Evolutionary conservation across 1,284 basidiomycete species (phyloP), one percentile per base, ranked within the genome.

Genomic region (Austroboletus niveus): DNA sequence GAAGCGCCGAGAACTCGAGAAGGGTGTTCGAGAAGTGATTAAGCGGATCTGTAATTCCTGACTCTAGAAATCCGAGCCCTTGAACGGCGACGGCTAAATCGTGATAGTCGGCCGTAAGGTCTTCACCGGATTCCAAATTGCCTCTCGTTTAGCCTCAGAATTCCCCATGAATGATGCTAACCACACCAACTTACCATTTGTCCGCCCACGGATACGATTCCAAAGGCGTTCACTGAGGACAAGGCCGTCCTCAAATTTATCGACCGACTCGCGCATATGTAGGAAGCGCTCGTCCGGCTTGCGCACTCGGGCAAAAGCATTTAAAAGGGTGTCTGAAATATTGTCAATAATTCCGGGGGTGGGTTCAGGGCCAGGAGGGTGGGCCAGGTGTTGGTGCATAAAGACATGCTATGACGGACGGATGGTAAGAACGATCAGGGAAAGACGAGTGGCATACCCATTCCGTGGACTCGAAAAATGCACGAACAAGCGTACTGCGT

Each of bases 201-300:
- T 86, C 61, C 93, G 78, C 56, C 79, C 82, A 60, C 90, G 82
- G 43, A 87, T 77, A 35, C 92, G 81, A 42, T 73, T 83, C 72
- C 87, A 92, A 22, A 95, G 73, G 11, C 92, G 80, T 62, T 98
- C 96, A 17, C 92, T 87, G 10, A 84, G 74, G 4, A 79, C 75
- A 41, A 98, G 74, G 14, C 92, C 89, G 55, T 98, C 97, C 68
- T 99, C 96, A 60, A 96, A 96, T 66, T 93, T 91, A 72, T 98
- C 95, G 20, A 98, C 87, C 49, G 80, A 79, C 64, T 95, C 92
- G 29, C 89, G 81, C 87, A 99, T 96, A 43, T 85, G 79, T 27
- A 97, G 75, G 68, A 99, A 99, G 24, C 95, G 84, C 60, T 94
- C 93, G 64, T 99, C 96, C 0, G 96, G 96, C 70, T 99, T 99